Evolutionary conservation across 1,139 yeast species (phyloP).

Genomic region (Blastobotrys ciferrii): DNA sequence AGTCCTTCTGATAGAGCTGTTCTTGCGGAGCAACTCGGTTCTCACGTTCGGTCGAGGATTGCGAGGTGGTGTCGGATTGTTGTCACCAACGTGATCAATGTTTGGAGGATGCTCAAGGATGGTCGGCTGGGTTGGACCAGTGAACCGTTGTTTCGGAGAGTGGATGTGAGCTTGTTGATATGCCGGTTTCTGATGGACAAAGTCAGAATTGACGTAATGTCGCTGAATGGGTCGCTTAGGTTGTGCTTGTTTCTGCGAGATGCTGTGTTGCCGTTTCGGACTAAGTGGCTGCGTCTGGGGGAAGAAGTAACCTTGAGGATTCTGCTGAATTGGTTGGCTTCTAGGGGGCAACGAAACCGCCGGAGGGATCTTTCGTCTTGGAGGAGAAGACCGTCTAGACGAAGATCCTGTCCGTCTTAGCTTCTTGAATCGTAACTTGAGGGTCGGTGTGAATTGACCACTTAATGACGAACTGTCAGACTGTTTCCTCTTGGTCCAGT

Average conservation of each 20-base stretch:
- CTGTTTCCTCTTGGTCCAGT: background rate
- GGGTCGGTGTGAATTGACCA: background rate
- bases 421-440: background rate
- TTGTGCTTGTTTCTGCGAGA: background rate
- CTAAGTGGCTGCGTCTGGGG: background rate
- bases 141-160: background rate
- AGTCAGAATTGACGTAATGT: background rate
- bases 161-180: background rate
- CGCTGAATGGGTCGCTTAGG: background rate
- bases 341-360: slow-evolving; percentile 6
- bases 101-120: slow-evolving; percentile 7
- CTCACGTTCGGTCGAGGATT: slow-evolving; percentile 3
- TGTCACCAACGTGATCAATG: background rate
- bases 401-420: background rate
- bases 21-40: slow-evolving; percentile 9
- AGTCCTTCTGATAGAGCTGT: slow-evolving; percentile 9
- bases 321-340: background rate
- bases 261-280: background rate
- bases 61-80: background rate
- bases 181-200: background rate
- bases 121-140: slow-evolving; percentile 2
- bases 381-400: background rate
- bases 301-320: slow-evolving; percentile 1
- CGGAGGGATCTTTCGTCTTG: slow-evolving; percentile 1
- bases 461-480: background rate